These are phyloP conservation scores for Candida sanyaensis DNA, from an alignment of 1,139 yeast species.

Conservation along the genomic window DNA sequence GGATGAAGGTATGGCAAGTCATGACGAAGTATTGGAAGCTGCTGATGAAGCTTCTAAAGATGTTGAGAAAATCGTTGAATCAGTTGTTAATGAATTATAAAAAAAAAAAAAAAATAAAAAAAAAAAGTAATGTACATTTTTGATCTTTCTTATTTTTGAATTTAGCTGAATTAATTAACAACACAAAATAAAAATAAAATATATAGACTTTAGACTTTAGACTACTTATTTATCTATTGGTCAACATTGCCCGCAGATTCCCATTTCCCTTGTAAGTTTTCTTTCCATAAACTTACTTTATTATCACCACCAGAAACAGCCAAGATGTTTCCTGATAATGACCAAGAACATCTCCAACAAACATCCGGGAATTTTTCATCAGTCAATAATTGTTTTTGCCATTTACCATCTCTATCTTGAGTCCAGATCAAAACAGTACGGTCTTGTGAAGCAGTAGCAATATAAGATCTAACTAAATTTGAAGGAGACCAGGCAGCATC, in stretches of 20 bases:
- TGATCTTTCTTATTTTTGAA: background rate
- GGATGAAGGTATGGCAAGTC: conserved; percentile 82
- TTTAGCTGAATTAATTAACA: background rate
- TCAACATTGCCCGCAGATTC: conserved; percentile 95
- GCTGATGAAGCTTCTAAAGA: conserved; percentile 82
- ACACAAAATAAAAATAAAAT: too few relatives aligned
- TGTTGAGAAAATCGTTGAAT: conserved; percentile 69
- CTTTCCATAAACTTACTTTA: conserved; percentile 95
- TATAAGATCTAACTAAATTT: conserved; percentile 78
- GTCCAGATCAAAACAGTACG: conserved; percentile 95
- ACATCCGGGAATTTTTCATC: conserved; percentile 92
- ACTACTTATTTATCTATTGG: conserved; percentile 39
- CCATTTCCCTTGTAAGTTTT: conserved; percentile 92
- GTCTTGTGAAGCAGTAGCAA: conserved; percentile 98
- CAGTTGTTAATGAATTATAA: conserved; percentile 53
- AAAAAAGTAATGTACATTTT: conserved; percentile 6
- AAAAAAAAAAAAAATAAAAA: too few relatives aligned
- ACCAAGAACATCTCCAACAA: conserved; percentile 99
- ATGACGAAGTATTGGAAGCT: conserved; percentile 82
- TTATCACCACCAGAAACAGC: conserved; percentile 98
- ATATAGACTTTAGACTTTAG: background rate
- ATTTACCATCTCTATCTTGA: conserved; percentile 61
- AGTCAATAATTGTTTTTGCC: conserved; percentile 80
- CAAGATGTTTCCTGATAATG: conserved; percentile 89
- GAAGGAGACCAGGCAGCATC: conserved; percentile 99